These are phyloP conservation scores for Rhodomyrtus psidioides DNA, from an alignment of 441 rosid species.

Conservation along the genomic window DNA sequence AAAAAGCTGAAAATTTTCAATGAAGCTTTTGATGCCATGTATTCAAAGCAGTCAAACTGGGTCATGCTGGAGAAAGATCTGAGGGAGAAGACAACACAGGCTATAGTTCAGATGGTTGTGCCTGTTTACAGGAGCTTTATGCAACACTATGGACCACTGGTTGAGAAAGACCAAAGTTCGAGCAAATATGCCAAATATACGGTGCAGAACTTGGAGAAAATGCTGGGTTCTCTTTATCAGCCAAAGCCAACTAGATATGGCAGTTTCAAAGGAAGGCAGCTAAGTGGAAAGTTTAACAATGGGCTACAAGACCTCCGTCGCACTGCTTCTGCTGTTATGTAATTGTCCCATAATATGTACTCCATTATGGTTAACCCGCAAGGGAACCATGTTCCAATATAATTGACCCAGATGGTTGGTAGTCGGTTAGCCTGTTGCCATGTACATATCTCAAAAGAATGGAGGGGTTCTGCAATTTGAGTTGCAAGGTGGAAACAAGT, in stretches of 20 bases:
- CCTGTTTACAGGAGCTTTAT: constrained; percentile 94
- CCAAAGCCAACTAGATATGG: constrained; percentile 79
- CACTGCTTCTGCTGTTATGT: constrained; percentile 74
- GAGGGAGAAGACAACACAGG: constrained; percentile 79
- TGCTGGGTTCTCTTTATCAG: constrained; percentile 65
- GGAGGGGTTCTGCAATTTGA: constrained; percentile 6
- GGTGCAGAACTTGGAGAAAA: constrained; percentile 71
- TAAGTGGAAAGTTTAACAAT: constrained; percentile 42
- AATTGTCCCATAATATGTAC: constrained; percentile 10
- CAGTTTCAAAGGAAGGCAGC: constrained; percentile 69
- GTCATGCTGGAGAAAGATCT: constrained; percentile 71
- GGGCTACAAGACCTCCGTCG: constrained; percentile 61
- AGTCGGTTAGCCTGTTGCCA: constrained; percentile 2
- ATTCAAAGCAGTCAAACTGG: constrained; percentile 70
- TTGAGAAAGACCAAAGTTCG: constrained; percentile 77
- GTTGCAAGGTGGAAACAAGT: not conserved
- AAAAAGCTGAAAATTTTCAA: constrained; percentile 79
- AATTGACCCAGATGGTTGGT: not conserved
- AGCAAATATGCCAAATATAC: constrained; percentile 86
- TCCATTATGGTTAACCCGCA: not conserved
- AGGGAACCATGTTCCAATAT: not conserved
- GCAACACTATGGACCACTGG: constrained; percentile 96
- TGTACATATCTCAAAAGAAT: constrained; percentile 24
- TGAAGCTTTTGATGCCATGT: constrained; percentile 80
- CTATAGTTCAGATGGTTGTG: constrained; percentile 63